phyloP scores from a whole-genome alignment of 768 basidiomycete genomes.

The Amanita rimosa region DNA sequence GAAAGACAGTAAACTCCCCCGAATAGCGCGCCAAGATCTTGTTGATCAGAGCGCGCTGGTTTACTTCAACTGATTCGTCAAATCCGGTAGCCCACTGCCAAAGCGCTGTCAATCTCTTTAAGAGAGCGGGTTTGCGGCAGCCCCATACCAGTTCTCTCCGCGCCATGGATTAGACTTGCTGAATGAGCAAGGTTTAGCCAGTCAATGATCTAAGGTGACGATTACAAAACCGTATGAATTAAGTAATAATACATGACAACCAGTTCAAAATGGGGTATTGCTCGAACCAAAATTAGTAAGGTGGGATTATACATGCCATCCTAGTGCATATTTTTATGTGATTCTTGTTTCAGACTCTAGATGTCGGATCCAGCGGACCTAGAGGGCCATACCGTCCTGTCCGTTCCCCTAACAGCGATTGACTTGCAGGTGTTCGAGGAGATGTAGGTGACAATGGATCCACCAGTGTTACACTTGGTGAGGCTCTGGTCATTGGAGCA shows the following conservation, averaged over 20 bases:
- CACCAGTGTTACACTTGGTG: slow-evolving; percentile 12
- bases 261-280: not conserved
- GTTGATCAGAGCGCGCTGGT: slow-evolving; percentile 94
- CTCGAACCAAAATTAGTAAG: slow-evolving; percentile 1
- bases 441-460: slow-evolving; percentile 29
- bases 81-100: slow-evolving; percentile 45
- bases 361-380: slow-evolving; percentile 45
- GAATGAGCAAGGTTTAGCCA: not conserved
- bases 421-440: slow-evolving; percentile 17
- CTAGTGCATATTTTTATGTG: not conserved
- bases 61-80: slow-evolving; percentile 82
- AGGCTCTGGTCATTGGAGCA: slow-evolving; percentile 34
- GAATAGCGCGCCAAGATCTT: slow-evolving; percentile 94
- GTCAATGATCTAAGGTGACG: not conserved
- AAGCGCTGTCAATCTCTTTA: not conserved
- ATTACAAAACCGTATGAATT: not conserved
- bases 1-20: slow-evolving; percentile 77
- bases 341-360: slow-evolving; percentile 8
- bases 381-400: slow-evolving; percentile 36
- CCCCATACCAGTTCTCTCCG: slow-evolving; percentile 17
- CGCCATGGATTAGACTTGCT: slow-evolving; percentile 6
- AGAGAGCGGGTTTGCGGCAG: not conserved
- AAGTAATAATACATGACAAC: slow-evolving; percentile 2
- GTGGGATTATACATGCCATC: not conserved
- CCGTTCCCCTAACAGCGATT: slow-evolving; percentile 8